phyloP scores from a whole-genome alignment of 345 rosid genomes.

The Rhizophora mangle region DNA sequence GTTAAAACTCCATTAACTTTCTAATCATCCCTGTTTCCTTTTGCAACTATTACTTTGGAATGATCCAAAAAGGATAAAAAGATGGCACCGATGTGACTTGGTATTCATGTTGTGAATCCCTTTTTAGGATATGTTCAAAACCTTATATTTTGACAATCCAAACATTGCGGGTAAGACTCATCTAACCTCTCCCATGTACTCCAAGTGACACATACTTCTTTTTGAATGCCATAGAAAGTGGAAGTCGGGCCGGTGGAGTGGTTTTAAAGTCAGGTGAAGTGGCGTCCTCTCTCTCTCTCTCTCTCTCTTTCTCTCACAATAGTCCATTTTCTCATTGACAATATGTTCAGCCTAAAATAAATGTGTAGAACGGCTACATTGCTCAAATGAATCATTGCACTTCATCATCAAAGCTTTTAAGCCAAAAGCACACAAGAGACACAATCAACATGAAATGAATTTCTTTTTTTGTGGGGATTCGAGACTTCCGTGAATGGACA shows the following conservation, averaged over 20 bases:
- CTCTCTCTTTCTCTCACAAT: neutral
- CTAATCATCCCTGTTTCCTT: slow-evolving; percentile 38
- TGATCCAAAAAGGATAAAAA: slow-evolving; percentile 22
- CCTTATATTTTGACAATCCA: slow-evolving; percentile 37
- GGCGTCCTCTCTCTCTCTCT: slow-evolving; percentile 19
- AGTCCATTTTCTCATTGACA: slow-evolving; percentile 16
- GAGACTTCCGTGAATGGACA: slow-evolving; percentile 19
- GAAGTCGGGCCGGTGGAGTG: slow-evolving; percentile 47
- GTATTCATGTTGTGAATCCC: slow-evolving; percentile 47
- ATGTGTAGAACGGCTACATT: slow-evolving; percentile 20
- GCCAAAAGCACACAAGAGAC: neutral
- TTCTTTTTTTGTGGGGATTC: too few species aligned
- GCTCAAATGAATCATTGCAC: slow-evolving; percentile 12
- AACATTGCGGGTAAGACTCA: slow-evolving; percentile 57
- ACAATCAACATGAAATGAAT: neutral
- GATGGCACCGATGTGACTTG: slow-evolving; percentile 29
- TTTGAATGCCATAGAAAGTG: slow-evolving; percentile 20
- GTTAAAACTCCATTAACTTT: slow-evolving; percentile 45
- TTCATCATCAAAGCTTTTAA: slow-evolving; percentile 17
- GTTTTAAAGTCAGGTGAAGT: slow-evolving; percentile 72
- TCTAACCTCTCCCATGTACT: slow-evolving; percentile 44
- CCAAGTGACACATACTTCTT: slow-evolving; percentile 55
- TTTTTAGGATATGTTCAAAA: slow-evolving; percentile 52
- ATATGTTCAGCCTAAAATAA: slow-evolving; percentile 21
- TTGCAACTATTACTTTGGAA: slow-evolving; percentile 49